Evolutionary conservation across 1,284 basidiomycete genomes (phyloP), one percentile per base, ranked within the genome.

Genomic region (Singerocomus inundabilis): DNA sequence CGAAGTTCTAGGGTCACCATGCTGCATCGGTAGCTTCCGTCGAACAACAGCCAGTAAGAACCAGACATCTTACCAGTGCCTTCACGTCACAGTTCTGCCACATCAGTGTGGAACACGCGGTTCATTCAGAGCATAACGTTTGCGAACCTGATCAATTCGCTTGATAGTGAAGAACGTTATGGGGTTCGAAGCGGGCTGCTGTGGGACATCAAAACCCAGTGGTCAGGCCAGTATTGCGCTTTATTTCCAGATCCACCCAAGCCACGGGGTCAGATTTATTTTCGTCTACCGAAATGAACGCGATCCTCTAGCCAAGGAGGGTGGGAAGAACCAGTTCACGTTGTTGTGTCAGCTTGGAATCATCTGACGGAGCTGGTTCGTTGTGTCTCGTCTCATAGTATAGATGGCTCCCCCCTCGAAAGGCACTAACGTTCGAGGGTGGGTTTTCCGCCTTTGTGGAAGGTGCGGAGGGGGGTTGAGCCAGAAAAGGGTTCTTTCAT

Each of bases 101-200:
- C 47, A 53, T 40, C 33, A 44, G 32, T 46, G 24, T 43, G 29
- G 16, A 58, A 54, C 30, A 47, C 25, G 35, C 42, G 21, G 28
- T 43, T 43, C 18, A 36, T 47, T 33, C 38, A 51, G 40, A 48
- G 16, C 38, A 41, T 51, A 33, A 55, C 32, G 30, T 43, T 55
- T 44, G 21, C 37, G 42, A 46, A 55, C 57, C 25, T 40, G 55
- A 51, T 60, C 34, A 58, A 32, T 28, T 64, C 47, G 50, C 34
- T 51, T 58, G 57, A 48, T 39, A 46, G 52, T 37, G 40, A 52
- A 60, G 63, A 63, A 61, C 62, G 60, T 52, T 53, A 52, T 45
- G 60, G 62, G 60, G 60, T 61, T 46, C 63, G 38, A 61, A 66
- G 44, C 36, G 28, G 25, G 38, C 12, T 37, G 29, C 37, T 54